Base-by-base conservation (phyloP, 2,329 filamentous ascomycete genomes). In the Aspergillus sp. region DNA sequence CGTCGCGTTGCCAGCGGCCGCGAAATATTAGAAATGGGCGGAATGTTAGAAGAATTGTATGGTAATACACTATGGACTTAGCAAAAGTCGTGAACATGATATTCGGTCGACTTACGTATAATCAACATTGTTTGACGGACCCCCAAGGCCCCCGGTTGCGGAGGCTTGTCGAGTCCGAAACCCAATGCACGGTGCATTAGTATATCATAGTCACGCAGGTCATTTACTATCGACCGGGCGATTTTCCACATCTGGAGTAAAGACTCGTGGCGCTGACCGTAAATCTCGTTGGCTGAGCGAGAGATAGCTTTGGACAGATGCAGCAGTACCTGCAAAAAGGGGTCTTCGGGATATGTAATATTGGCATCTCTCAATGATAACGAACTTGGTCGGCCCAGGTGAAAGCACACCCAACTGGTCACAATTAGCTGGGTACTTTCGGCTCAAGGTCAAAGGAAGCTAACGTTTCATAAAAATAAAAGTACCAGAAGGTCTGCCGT, bases 401-500 rank as follows among this genome's bases (percentile, higher is more conserved):
- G 67, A 43, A 73, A 71, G 43, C 68, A 72, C 29, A 66, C 64
- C 70, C 70, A 73, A 4, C 71, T 73, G 19, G 3, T 29, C 49
- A 43, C 48, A 10, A 32, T 43, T 27, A 42, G 43, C n/a, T 26
- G 7, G 9, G 34, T 12, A 26, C 8, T 29, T 27, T 3, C 2
- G 43, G 27, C 41, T 45, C 6, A 10, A 12, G 26, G 43, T 8
- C 44, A n/a, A 36, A 26, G 9, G 30, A 26, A 12, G 52, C 65
- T 3, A 41, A 73, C 71, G 63, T 72, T 58, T 73, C 71, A 53
- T 66, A 73, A 28, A 69, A 61, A 49, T 64, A 73, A 2, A 73
- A 53, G 44, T 64, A 65, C 66, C 66, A 69, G 41, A 69, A 66
- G 0, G 66, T 69, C 28, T 64, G 51, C 38, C 67, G 60, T 44